These are phyloP conservation scores for Solanum bukasovii DNA, from an alignment of 257 asterid genomes.

Conservation along the genomic window DNA sequence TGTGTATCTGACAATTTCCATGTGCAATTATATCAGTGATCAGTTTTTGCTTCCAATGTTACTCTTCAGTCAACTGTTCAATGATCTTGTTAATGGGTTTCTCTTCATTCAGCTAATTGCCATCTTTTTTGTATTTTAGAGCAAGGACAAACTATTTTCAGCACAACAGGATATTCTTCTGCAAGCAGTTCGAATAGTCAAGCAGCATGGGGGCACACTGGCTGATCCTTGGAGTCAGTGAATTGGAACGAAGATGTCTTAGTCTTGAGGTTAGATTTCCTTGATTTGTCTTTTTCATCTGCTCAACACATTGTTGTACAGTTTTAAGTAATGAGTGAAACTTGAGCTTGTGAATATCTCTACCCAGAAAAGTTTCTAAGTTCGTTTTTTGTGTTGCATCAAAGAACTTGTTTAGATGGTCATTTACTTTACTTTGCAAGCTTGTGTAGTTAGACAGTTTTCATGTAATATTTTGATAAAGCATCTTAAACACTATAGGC, in stretches of 20 bases:
- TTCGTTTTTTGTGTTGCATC: neutral
- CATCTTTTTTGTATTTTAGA: constrained; percentile 20
- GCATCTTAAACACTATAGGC: neutral
- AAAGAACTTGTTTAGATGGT: neutral
- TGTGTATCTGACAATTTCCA: neutral
- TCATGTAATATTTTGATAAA: neutral
- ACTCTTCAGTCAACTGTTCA: neutral
- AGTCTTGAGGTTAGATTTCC: neutral
- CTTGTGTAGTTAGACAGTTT: neutral
- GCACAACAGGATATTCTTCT: constrained; percentile 70
- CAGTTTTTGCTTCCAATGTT: neutral
- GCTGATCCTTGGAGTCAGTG: constrained; percentile 25
- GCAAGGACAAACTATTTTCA: constrained; percentile 31
- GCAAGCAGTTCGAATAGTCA: constrained; percentile 58
- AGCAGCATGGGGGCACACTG: constrained; percentile 54
- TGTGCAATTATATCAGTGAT: neutral
- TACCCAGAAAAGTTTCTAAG: neutral
- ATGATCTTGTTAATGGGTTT: neutral
- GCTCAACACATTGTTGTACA: neutral
- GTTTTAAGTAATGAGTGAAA: neutral
- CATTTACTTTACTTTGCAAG: neutral
- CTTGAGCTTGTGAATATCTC: neutral
- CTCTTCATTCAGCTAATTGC: neutral
- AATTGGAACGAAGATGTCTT: neutral
- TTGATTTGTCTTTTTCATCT: neutral